A percentile compares a stretch with the other conserved stretches of the same genome.
Conservation (phyloP, 768 basidiomycete species). For the Boletellus ananiceps region DNA sequence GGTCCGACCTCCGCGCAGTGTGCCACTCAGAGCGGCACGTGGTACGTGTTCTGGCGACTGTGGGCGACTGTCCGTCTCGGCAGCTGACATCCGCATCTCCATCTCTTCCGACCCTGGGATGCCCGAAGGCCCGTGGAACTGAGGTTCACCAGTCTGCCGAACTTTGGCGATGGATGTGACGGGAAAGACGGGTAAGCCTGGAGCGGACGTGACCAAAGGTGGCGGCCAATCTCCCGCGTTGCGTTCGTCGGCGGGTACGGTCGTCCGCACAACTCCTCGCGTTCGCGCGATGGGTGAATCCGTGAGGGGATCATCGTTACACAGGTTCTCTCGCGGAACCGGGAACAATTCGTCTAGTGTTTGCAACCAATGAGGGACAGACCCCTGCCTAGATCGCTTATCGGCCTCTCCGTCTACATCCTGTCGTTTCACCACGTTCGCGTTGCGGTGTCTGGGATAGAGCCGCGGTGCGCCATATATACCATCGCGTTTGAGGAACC, state of each 20-base stretch:
- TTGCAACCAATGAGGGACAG: conserved; percentile 7
- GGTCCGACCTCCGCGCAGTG: conserved; percentile 10
- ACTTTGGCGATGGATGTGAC: conserved; percentile 12
- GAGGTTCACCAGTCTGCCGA: conserved; percentile 1
- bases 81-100: not conserved
- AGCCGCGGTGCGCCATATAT: conserved; percentile 11
- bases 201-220: conserved; percentile 5
- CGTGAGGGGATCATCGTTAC: conserved; percentile 7
- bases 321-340: conserved; percentile 1
- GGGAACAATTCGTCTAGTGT: conserved; percentile 29
- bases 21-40: not conserved
- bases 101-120: conserved; percentile 22
- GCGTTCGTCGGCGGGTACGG: conserved; percentile 7
- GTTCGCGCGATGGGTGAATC: conserved; percentile 28
- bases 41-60: conserved; percentile 8
- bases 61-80: conserved; percentile 4
- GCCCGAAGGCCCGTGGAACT: conserved; percentile 25
- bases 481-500: conserved; percentile 21
- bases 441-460: conserved; percentile 11
- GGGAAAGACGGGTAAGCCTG: conserved; percentile 5
- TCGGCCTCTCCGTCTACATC: conserved; percentile 3
- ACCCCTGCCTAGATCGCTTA: conserved; percentile 6
- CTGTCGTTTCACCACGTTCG: conserved; percentile 9
- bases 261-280: conserved; percentile 8
- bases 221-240: conserved; percentile 12